These are phyloP conservation scores for Chaetoceros muelleri DNA, from an alignment of 108 stramenopile species.

Conservation along the genomic window DNA sequence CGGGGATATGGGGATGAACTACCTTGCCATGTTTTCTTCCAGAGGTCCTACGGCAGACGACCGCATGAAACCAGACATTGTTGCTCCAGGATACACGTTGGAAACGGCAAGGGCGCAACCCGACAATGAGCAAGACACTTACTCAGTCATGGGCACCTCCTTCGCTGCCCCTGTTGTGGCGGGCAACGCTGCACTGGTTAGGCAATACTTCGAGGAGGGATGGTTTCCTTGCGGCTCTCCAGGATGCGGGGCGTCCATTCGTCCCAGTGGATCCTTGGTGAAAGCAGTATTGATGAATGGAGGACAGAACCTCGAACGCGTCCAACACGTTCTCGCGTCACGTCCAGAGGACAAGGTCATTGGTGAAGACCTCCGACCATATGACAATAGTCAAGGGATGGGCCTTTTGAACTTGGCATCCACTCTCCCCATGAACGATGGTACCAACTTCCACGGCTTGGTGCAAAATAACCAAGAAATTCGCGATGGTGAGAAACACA, in stretches of 20 bases:
- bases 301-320: slow-evolving; percentile 37
- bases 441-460: slow-evolving; percentile 19
- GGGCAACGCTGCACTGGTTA: slow-evolving; percentile 63
- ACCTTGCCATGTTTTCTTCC: slow-evolving; percentile 46
- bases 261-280: slow-evolving; percentile 51
- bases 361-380: no score
- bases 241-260: slow-evolving; percentile 28
- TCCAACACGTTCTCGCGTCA: no score
- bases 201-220: slow-evolving; percentile 68
- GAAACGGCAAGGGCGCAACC: slow-evolving; percentile 38
- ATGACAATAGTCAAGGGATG: slow-evolving; percentile 42
- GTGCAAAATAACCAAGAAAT: slow-evolving; percentile 18
- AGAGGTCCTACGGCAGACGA: slow-evolving; percentile 59
- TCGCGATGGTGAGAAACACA: slow-evolving; percentile 2
- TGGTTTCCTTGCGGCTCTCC: slow-evolving; percentile 34
- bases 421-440: slow-evolving; percentile 13
- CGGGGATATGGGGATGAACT: no score
- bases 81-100: slow-evolving; percentile 60
- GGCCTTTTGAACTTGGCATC: slow-evolving; percentile 27
- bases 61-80: slow-evolving; percentile 70
- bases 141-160: slow-evolving; percentile 28
- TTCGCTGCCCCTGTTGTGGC: slow-evolving; percentile 75
- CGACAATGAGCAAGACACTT: slow-evolving; percentile 2
- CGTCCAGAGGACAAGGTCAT: no score
- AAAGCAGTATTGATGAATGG: slow-evolving; percentile 69